A percentile compares a stretch with the other conserved stretches of the same genome.
These are phyloP conservation scores for Coemansia asiatica DNA, from an alignment of 192 early-diverging fungal species.

Conservation along the genomic window DNA sequence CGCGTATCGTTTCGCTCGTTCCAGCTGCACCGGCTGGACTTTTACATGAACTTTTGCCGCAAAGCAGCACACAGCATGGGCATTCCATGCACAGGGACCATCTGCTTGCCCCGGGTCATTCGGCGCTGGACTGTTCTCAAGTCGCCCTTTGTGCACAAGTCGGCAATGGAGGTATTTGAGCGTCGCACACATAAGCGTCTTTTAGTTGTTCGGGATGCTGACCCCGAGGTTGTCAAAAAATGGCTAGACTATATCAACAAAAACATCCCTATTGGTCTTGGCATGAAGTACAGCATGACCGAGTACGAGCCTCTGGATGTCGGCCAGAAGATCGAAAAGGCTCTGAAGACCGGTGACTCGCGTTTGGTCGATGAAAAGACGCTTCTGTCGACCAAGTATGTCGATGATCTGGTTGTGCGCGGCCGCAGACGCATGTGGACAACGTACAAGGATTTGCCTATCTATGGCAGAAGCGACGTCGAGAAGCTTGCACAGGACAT, in stretches of 20 bases:
- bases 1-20: constrained; percentile 76
- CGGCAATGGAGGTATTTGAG: constrained; percentile 96
- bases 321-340: constrained; percentile 33
- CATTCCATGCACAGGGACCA: constrained; percentile 69
- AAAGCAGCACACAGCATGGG: constrained; percentile 73
- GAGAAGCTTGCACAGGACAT: constrained; percentile 35
- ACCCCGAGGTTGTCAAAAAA: constrained; percentile 68
- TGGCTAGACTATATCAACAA: constrained; percentile 79
- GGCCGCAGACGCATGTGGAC: constrained; percentile 43
- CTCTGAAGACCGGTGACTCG: constrained; percentile 26
- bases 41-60: constrained; percentile 81
- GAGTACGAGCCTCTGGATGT: constrained; percentile 65
- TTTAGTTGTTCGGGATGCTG: constrained; percentile 77
- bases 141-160: constrained; percentile 95
- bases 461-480: constrained; percentile 28
- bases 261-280: constrained; percentile 83
- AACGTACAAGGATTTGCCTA: constrained; percentile 44
- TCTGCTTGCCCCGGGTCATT: constrained; percentile 71
- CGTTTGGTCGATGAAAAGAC: constrained; percentile 16
- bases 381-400: constrained; percentile 19
- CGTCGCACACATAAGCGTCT: constrained; percentile 81
- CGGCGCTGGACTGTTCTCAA: constrained; percentile 84
- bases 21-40: constrained; percentile 83
- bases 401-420: constrained; percentile 19
- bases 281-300: constrained; percentile 73